phyloP scores from a whole-genome alignment of 225 moss, liverwort and hornwort genomes.

The Climacium dendroides region DNA sequence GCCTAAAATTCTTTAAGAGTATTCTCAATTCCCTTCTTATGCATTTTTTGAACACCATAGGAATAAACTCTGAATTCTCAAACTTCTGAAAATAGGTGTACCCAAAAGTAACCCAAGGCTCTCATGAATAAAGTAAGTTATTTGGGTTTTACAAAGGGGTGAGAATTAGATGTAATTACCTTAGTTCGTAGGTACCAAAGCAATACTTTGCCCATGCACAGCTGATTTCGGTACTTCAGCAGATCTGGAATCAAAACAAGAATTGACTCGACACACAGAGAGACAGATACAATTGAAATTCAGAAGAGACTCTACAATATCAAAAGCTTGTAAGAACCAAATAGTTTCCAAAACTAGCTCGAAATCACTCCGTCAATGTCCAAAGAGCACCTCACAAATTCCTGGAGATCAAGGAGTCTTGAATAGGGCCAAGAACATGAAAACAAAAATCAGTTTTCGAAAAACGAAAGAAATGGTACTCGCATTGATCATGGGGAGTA shows the following conservation, averaged over 20 bases:
- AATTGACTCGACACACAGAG: background rate
- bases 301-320: background rate
- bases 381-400: background rate
- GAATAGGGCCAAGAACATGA: background rate
- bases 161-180: background rate
- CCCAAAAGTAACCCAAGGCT: background rate
- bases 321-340: background rate
- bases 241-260: background rate
- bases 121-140: background rate
- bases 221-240: background rate
- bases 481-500: background rate
- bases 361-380: background rate
- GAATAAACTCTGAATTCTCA: background rate
- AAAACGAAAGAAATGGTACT: background rate
- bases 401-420: background rate
- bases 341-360: background rate
- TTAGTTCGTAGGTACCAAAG: background rate
- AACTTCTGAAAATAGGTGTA: background rate
- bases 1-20: background rate
- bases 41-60: fast-evolving
- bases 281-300: background rate
- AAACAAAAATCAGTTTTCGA: background rate
- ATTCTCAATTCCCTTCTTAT: background rate
- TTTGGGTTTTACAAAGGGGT: background rate
- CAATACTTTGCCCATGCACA: background rate